Evolutionary conservation across 2,329 filamentous ascomycete genomes (phyloP).

Genomic region (Fulvia fulva): DNA sequence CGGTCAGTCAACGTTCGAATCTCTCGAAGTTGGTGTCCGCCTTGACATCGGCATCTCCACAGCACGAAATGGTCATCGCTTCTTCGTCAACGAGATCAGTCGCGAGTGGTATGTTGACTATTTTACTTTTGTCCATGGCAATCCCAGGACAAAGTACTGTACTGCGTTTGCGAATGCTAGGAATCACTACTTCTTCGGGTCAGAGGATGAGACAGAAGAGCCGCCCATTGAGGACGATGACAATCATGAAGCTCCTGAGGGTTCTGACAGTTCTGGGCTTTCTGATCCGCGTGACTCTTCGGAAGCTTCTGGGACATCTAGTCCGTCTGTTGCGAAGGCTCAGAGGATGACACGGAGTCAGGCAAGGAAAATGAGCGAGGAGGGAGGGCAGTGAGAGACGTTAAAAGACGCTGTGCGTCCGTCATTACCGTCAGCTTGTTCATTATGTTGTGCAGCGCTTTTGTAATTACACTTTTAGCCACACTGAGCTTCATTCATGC

Average conservation of each 20-base stretch:
- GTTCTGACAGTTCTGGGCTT: no score
- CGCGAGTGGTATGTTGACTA: slow-evolving; percentile 8
- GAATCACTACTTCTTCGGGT: slow-evolving; percentile 2
- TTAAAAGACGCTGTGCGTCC: background rate
- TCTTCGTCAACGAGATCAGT: slow-evolving; percentile 12
- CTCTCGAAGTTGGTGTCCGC: slow-evolving; percentile 9
- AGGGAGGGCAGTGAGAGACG: background rate
- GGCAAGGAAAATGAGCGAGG: background rate
- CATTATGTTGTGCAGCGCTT: background rate
- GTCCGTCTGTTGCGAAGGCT: no score
- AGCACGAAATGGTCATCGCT: slow-evolving; percentile 5
- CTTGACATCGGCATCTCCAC: slow-evolving; percentile 10
- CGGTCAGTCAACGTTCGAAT: slow-evolving; percentile 5
- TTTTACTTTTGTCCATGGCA: slow-evolving; percentile 1
- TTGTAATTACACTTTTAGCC: background rate
- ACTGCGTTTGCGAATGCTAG: slow-evolving; percentile 3
- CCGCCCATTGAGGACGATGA: no score
- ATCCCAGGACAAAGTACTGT: slow-evolving; percentile 4
- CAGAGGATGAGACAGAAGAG: background rate
- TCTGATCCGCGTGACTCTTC: no score
- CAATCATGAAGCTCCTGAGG: no score
- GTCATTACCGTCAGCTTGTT: background rate
- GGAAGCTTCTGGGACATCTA: no score
- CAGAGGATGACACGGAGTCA: background rate
- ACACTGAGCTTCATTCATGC: no score